Conservation (phyloP, 208 protist genomes). For the Wallacemonas rigidus region DNA sequence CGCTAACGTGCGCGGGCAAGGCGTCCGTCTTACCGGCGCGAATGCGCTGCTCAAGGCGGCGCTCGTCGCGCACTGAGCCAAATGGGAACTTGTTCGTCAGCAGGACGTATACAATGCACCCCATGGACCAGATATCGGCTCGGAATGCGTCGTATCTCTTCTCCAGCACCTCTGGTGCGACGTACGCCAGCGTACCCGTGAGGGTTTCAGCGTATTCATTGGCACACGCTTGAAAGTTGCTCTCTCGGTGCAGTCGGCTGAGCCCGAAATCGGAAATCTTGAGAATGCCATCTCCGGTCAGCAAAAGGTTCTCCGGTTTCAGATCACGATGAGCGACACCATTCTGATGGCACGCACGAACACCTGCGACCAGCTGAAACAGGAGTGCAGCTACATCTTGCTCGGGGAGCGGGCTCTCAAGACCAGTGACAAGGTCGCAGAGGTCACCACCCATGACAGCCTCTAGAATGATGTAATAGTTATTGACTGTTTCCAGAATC, state of each 20-base stretch:
- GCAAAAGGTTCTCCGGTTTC: conserved; percentile 94
- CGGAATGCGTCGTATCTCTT: conserved; percentile 83
- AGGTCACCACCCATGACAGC: conserved; percentile 83
- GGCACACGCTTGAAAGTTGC: conserved; percentile 54
- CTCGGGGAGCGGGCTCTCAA: conserved; percentile 52
- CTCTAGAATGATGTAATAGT: conserved; percentile 92
- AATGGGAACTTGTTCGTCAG: conserved; percentile 88
- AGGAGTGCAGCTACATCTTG: conserved; percentile 67
- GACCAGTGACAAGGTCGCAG: conserved; percentile 73
- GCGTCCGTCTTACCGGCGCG: conserved; percentile 43
- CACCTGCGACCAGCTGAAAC: conserved; percentile 72
- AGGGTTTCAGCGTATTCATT: conserved; percentile 77
- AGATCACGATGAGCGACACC: conserved; percentile 93
- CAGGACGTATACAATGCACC: conserved; percentile 83
- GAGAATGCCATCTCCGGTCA: conserved; percentile 64
- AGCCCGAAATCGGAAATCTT: conserved; percentile 92
- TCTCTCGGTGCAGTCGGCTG: conserved; percentile 77
- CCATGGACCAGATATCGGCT: conserved; percentile 89
- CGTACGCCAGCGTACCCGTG: conserved; percentile 82
- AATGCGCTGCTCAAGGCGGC: conserved; percentile 58
- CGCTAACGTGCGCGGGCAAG: conserved; percentile 61
- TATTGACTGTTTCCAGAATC: conserved; percentile 78
- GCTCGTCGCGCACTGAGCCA: conserved; percentile 58
- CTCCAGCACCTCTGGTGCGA: conserved; percentile 81
- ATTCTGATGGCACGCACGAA: conserved; percentile 74